phyloP scores from a whole-genome alignment of 1,284 basidiomycete genomes.

The Moesziomyces aphidis region DNA sequence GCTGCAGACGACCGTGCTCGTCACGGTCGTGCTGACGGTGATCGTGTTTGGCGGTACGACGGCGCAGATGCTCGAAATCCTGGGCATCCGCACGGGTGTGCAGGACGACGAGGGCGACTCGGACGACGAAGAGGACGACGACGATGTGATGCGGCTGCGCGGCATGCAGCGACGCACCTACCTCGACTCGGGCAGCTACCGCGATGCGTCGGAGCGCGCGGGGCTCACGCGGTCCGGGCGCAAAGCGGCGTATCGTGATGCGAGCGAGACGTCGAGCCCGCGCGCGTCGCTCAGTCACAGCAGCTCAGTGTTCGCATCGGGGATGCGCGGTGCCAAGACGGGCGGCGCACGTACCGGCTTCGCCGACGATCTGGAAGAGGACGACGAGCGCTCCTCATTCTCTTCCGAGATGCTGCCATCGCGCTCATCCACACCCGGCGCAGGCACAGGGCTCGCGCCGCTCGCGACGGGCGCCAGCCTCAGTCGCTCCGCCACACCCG shows the following conservation, averaged over 20 bases:
- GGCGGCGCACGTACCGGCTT: conserved; percentile 25
- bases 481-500: conserved; percentile 7
- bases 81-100: conserved; percentile 95
- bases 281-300: conserved; percentile 28
- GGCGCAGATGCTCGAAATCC: conserved; percentile 92
- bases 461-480: conserved; percentile 8
- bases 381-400: conserved; percentile 27
- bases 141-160: conserved; percentile 34
- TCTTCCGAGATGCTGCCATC: conserved; percentile 35
- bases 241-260: conserved; percentile 38
- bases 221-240: conserved; percentile 30
- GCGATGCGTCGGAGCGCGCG: conserved; percentile 35
- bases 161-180: conserved; percentile 37
- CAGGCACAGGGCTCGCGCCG: conserved; percentile 8
- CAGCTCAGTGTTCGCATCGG: conserved; percentile 16
- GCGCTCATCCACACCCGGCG: conserved; percentile 23
- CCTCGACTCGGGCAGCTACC: conserved; percentile 19
- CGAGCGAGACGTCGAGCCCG: conserved; percentile 32
- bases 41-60: conserved; percentile 97
- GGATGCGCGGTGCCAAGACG: conserved; percentile 1
- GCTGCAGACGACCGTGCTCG: conserved; percentile 90
- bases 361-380: conserved; percentile 50
- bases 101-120: conserved; percentile 79
- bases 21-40: conserved; percentile 95
- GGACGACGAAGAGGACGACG: conserved; percentile 56